Evolutionary conservation across 257 asterid species (phyloP).

Genomic region (Solanum pinnatisectum): DNA sequence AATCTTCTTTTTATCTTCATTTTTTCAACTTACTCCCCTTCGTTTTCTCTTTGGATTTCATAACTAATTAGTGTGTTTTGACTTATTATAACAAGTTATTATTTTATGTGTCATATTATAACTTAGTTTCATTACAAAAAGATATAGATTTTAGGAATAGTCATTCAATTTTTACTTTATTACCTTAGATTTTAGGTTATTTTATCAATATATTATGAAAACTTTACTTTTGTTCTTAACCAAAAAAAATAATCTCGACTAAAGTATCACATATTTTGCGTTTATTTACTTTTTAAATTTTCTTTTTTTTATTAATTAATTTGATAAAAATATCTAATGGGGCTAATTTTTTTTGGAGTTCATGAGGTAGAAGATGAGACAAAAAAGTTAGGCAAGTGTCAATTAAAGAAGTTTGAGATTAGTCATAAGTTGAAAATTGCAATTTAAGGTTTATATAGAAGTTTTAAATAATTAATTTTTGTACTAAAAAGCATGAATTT

Average conservation of each 20-base stretch:
- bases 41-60: background rate
- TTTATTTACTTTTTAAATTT: background rate
- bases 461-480: background rate
- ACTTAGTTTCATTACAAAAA: background rate
- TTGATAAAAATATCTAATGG: fast-evolving
- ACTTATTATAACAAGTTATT: background rate
- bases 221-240: no score
- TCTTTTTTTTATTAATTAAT: background rate
- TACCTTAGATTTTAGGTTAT: background rate
- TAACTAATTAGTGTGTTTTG: background rate
- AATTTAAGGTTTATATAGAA: background rate
- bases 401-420: background rate
- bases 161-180: background rate
- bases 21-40: background rate
- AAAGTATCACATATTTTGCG: background rate
- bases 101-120: background rate
- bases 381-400: background rate
- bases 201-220: background rate
- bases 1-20: background rate
- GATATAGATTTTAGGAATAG: background rate
- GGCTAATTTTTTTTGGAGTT: background rate
- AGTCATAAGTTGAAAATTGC: background rate
- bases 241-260: fast-evolving
- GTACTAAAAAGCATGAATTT: background rate
- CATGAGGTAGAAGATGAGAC: background rate